These are phyloP conservation scores for Neoboletus magnificus DNA, from an alignment of 768 basidiomycete species.

Conservation along the genomic window DNA sequence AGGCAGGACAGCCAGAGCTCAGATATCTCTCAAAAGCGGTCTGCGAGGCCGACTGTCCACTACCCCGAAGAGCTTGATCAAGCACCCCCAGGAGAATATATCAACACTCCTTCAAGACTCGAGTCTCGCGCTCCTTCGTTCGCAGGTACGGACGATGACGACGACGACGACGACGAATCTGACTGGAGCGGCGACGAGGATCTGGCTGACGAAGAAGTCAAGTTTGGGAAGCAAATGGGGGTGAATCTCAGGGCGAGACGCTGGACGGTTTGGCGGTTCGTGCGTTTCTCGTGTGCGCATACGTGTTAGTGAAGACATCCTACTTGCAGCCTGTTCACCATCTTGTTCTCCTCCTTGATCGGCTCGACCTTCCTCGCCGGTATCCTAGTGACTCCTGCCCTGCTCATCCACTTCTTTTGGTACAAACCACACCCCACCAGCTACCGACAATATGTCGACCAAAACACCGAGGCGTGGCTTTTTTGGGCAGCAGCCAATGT, in stretches of 20 bases:
- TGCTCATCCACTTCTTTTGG: conserved; percentile 70
- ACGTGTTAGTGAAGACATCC: neutral
- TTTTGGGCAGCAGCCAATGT: conserved; percentile 81
- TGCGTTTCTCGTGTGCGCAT: conserved; percentile 8
- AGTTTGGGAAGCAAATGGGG: conserved; percentile 62
- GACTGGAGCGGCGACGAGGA: conserved; percentile 83
- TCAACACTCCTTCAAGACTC: conserved; percentile 32
- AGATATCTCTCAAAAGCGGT: conserved; percentile 10
- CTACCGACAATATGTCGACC: conserved; percentile 55
- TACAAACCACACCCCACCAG: conserved; percentile 56
- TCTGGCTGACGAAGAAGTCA: conserved; percentile 64
- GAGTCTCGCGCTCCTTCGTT: conserved; percentile 42
- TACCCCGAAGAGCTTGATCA: conserved; percentile 44
- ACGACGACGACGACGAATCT: conserved; percentile 54
- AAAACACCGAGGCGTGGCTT: conserved; percentile 73
- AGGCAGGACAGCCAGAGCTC: conserved; percentile 14
- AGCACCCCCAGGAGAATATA: conserved; percentile 20
- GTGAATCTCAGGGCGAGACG: conserved; percentile 38
- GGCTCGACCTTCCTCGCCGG: conserved; percentile 67
- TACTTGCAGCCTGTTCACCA: conserved; percentile 47
- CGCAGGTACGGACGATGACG: conserved; percentile 55
- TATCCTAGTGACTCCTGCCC: conserved; percentile 55
- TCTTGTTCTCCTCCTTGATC: conserved; percentile 69
- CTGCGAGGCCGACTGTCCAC: conserved; percentile 47
- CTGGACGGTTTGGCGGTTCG: conserved; percentile 56